Evolutionary conservation across 2,329 filamentous ascomycete genomes (phyloP).

Genomic region (Calonectria pseudoturangicola): DNA sequence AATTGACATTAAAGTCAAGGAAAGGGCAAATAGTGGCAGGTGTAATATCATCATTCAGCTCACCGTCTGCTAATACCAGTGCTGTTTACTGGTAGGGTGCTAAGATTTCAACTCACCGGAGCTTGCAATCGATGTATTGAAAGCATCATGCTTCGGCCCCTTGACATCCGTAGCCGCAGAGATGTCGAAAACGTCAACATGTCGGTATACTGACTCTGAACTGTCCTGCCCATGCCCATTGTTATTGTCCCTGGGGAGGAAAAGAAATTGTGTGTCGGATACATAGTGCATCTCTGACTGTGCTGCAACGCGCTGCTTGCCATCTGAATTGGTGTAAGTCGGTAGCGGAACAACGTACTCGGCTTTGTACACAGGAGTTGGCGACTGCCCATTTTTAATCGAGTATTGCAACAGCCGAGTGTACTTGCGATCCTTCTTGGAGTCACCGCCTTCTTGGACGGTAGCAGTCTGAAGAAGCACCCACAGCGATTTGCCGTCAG

Average conservation of each 20-base stretch:
- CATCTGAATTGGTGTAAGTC: conserved; percentile 70
- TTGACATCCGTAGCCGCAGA: conserved; percentile 76
- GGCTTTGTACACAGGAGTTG: conserved; percentile 67
- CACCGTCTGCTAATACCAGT: conserved; percentile 62
- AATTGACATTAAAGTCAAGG: conserved; percentile 80
- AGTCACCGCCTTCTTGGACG: conserved; percentile 51
- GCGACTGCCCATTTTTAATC: conserved; percentile 62
- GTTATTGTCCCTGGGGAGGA: conserved; percentile 78
- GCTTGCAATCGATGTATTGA: conserved; percentile 51
- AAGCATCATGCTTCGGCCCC: conserved; percentile 62
- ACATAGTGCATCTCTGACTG: conserved; percentile 82
- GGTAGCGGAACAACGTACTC: conserved; percentile 82
- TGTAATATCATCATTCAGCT: conserved; percentile 71
- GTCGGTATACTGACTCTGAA: conserved; percentile 77
- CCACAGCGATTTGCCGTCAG: conserved; percentile 78
- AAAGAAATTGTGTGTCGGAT: conserved; percentile 77
- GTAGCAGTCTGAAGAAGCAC: conserved; percentile 80
- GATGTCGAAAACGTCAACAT: conserved; percentile 82
- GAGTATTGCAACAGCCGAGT: conserved; percentile 80
- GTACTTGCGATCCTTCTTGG: conserved; percentile 68
- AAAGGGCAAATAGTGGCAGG: conserved; percentile 79
- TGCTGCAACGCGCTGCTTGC: conserved; percentile 73
- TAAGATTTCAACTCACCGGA: conserved; percentile 17
- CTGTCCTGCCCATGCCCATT: conserved; percentile 74
- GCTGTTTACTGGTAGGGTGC: neutral